Evolutionary conservation across 108 stramenopile species (phyloP), one percentile per base, ranked within the genome.

Genomic region (Mayamaea pseudoterrestris): DNA sequence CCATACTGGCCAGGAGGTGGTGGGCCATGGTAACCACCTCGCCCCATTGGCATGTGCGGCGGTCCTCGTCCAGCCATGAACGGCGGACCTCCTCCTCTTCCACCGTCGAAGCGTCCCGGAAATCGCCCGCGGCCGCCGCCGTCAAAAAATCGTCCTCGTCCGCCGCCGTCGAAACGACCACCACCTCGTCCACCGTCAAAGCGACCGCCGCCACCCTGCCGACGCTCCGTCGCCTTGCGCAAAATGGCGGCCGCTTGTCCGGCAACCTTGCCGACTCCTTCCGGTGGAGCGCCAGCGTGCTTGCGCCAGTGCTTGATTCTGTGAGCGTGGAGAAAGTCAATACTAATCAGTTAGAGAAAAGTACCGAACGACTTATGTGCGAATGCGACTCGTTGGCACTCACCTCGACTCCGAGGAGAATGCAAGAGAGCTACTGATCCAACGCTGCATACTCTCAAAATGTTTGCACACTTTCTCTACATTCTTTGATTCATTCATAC

Each of bases 231-330:
- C 5, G 89, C 89, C 60, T 90, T 90, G 55, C 83, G 61, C 27
- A 90, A 47, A 65, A 90, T 90, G 27, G 83, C 89, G 14, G 89
- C 89, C 5, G 89, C 81, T 66, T 90, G 89, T 47, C 89, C 89
- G 6, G 82, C 89, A 30, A 82, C 87, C 49, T 76, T 68, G 0
- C 80, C 89, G 4, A 90, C 89, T 27, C 83, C 89, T 66, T 90
- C 89, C 5, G 83, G 89, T 18, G 89, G 89, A 2, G 89, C 89
- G n/a, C 89, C 89, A 22, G 83, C 83, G 51, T 90, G 74, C 50
- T 80, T 83, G 27, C 89, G 60, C 89, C 89, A 90, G 42, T 90
- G 89, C 27, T 73, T 83, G 47, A 90, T 90, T 36, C 87, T 73
- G 41, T n/a, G 27, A 17, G 22, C 13, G 16, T 22, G 31, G 17